Conservation (phyloP, 345 rosid genomes). For the Triadica sebifera region DNA sequence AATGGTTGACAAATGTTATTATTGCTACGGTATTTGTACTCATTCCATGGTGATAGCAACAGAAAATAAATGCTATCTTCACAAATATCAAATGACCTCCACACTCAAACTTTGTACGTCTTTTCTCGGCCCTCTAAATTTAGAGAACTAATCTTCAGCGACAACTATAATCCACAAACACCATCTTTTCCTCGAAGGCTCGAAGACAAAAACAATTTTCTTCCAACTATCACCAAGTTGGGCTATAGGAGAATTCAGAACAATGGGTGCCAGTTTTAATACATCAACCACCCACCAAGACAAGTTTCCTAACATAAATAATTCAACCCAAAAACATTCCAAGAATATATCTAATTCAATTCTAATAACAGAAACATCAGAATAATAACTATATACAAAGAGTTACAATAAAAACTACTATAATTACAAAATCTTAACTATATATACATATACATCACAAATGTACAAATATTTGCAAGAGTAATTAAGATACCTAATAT, state of each 20-base stretch:
- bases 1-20: not conserved
- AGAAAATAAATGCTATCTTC: not conserved
- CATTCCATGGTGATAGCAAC: too few species aligned
- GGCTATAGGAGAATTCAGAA: not conserved
- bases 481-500: not conserved
- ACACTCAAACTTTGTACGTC: too few species aligned
- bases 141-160: too few species aligned
- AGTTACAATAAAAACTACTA: not conserved
- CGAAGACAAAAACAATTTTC: not conserved
- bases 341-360: not conserved
- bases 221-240: not conserved
- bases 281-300: not conserved
- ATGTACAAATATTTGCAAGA: not conserved
- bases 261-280: not conserved
- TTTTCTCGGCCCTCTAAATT: too few species aligned
- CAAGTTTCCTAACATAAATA: not conserved
- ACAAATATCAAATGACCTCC: too few species aligned
- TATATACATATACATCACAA: not conserved
- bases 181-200: not conserved
- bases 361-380: not conserved
- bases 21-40: too few species aligned
- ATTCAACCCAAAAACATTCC: not conserved
- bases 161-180: not conserved
- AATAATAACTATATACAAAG: not conserved
- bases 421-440: not conserved